Evolutionary conservation across 225 moss, liverwort and hornwort genomes (phyloP).

Genomic region (Bryoerythrophyllum caledonicum): DNA sequence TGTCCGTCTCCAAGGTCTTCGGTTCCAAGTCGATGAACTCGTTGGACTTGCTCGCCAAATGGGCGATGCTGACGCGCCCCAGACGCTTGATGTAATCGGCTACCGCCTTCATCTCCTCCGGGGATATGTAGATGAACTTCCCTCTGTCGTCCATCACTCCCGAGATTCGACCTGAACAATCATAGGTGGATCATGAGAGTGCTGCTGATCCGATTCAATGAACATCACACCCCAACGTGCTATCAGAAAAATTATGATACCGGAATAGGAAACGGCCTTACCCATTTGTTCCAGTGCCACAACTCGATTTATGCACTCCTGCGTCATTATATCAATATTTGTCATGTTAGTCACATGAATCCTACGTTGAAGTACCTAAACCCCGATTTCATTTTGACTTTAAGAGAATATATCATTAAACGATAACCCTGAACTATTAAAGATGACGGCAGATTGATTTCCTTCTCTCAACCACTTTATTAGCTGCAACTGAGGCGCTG

Average conservation of each 20-base stretch:
- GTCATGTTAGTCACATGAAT: constrained; percentile 12
- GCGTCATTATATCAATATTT: constrained; percentile 19
- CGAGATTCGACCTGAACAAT: constrained; percentile 76
- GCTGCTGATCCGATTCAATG: neutral
- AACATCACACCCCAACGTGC: constrained; percentile 2
- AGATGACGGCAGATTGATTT: neutral
- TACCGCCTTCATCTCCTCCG: constrained; percentile 97
- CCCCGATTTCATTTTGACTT: no score
- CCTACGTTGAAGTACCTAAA: no score
- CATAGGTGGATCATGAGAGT: constrained; percentile 11
- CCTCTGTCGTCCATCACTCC: constrained; percentile 99
- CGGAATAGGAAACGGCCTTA: constrained; percentile 29
- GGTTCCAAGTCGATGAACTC: constrained; percentile 94
- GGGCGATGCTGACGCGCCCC: constrained; percentile 94
- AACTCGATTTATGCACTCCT: constrained; percentile 97
- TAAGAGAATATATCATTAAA: no score
- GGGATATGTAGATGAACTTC: constrained; percentile 96
- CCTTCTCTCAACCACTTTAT: neutral
- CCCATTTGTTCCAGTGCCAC: constrained; percentile 93
- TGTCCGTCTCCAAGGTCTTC: constrained; percentile 64
- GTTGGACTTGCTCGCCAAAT: constrained; percentile 88
- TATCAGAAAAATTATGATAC: neutral
- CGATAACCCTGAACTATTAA: no score
- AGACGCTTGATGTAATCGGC: constrained; percentile 92
- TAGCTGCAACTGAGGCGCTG: neutral